These are phyloP conservation scores for Podospora pseudopauciseta DNA, from an alignment of 495 filamentous ascomycete species.

Conservation along the genomic window DNA sequence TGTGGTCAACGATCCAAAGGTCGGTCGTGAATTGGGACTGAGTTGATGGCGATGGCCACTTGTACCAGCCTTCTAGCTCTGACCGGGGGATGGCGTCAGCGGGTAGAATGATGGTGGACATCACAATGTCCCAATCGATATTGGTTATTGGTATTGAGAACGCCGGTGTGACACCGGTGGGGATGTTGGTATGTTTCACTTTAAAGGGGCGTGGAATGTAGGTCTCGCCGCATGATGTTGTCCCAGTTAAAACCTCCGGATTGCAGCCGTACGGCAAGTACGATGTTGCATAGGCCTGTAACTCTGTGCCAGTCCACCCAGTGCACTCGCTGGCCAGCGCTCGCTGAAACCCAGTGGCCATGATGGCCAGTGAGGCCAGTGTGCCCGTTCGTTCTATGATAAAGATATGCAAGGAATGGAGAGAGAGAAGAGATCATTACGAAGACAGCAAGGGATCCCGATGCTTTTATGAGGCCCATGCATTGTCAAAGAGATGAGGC, in stretches of 20 bases:
- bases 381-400: too few species aligned
- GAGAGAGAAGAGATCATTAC: not conserved
- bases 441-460: not conserved
- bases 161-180: too few species aligned
- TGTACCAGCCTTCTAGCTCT: conserved; percentile 3
- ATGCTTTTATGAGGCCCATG: not conserved
- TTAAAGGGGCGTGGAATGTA: too few species aligned
- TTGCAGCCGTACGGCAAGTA: not conserved
- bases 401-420: not conserved
- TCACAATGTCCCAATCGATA: conserved; percentile 20
- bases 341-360: not conserved
- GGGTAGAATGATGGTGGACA: conserved; percentile 37
- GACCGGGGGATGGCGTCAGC: conserved; percentile 23
- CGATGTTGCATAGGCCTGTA: not conserved
- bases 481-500: not conserved
- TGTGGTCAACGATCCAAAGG: not conserved
- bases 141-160: too few species aligned
- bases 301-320: not conserved
- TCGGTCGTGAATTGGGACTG: too few species aligned
- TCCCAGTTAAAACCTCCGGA: not conserved
- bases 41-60: conserved; percentile 24
- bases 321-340: not conserved
- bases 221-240: not conserved
- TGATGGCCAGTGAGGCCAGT: not conserved
- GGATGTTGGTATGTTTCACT: too few species aligned